Conservation (phyloP, 2,329 filamentous ascomycete species). For the Penicillium sp. region DNA sequence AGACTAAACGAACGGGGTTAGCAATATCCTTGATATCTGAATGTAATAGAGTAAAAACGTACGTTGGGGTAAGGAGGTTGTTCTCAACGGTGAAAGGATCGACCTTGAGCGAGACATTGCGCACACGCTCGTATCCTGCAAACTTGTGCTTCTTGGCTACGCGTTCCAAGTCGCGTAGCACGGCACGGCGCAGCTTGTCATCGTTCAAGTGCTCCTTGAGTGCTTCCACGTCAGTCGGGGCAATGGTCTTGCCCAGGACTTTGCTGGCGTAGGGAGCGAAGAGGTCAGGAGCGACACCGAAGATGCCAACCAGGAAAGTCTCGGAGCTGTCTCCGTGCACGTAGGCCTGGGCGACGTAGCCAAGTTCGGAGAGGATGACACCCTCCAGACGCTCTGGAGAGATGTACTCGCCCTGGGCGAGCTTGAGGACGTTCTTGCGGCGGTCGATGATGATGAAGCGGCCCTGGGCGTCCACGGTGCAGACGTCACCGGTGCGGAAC, state of each 20-base stretch:
- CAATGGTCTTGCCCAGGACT: constrained; percentile 68
- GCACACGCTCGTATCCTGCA: constrained; percentile 84
- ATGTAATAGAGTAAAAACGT: constrained; percentile 23
- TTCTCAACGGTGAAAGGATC: constrained; percentile 96
- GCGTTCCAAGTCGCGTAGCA: constrained; percentile 75
- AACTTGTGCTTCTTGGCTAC: constrained; percentile 84
- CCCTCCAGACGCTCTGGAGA: constrained; percentile 97
- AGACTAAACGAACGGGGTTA: constrained; percentile 49
- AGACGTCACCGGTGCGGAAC: constrained; percentile 97
- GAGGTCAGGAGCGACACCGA: constrained; percentile 80
- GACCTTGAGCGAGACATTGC: constrained; percentile 70
- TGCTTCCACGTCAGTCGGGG: constrained; percentile 64
- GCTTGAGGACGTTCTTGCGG: constrained; percentile 98
- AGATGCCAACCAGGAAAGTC: constrained; percentile 78
- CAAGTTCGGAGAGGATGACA: constrained; percentile 80
- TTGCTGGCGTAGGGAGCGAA: constrained; percentile 82
- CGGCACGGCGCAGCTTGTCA: constrained; percentile 69
- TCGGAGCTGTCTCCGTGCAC: constrained; percentile 89
- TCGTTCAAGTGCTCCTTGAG: constrained; percentile 69
- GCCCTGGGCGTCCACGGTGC: constrained; percentile 77
- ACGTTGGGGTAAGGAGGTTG: constrained; percentile 64
- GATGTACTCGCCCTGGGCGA: constrained; percentile 96
- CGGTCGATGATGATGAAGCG: constrained; percentile 93
- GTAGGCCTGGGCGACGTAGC: constrained; percentile 76
- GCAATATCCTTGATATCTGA: constrained; percentile 3